phyloP scores from a whole-genome alignment of 2,329 filamentous ascomycete species.

The Ophiostoma tasmaniense region DNA sequence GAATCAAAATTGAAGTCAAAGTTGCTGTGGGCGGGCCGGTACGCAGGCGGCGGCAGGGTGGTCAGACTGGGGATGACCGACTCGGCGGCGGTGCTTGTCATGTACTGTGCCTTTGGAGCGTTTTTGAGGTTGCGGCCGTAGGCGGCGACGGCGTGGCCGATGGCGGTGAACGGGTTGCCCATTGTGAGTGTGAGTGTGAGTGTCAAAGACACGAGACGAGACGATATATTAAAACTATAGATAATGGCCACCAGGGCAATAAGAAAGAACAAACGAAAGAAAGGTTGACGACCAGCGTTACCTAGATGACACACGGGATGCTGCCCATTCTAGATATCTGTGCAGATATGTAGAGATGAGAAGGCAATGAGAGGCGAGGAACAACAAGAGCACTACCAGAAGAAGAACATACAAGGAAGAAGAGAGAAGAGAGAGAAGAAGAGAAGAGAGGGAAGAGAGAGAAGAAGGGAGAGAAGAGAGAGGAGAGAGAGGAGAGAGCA shows the following conservation, averaged over 20 bases:
- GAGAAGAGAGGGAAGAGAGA: background rate
- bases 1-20: background rate
- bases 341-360: background rate
- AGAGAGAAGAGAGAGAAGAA: background rate
- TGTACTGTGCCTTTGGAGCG: conserved; percentile 20
- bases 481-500: background rate
- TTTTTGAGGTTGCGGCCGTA: conserved; percentile 19
- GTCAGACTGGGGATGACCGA: conserved; percentile 20
- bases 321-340: background rate
- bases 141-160: conserved; percentile 13
- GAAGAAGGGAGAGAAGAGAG: background rate
- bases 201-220: background rate
- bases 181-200: background rate
- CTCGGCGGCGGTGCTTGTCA: conserved; percentile 17
- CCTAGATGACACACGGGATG: background rate
- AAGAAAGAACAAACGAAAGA: background rate
- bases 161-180: conserved; percentile 7
- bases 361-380: background rate
- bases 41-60: background rate
- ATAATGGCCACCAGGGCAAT: background rate
- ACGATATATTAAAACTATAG: background rate
- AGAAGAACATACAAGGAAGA: background rate
- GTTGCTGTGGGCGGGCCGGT: background rate
- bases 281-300: background rate
- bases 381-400: background rate